Conservation (phyloP, 345 rosid species). For the Geranium rotundifolium region DNA sequence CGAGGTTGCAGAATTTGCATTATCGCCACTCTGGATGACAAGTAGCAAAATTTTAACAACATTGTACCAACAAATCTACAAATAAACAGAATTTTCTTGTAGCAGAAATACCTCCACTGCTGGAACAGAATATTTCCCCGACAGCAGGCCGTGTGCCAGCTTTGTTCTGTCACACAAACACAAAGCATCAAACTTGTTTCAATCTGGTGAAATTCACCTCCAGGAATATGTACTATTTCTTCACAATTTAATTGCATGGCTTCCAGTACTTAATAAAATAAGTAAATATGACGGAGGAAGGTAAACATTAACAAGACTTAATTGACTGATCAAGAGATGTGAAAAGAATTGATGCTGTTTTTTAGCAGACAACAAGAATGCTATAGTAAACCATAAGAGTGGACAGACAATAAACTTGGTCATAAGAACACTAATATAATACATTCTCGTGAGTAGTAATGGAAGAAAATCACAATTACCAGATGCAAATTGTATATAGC, state of each 20-base stretch:
- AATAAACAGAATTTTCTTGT: conserved; percentile 7
- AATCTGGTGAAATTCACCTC: too few relatives aligned
- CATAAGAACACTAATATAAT: neutral
- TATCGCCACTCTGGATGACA: conserved; percentile 36
- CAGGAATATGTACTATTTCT: too few relatives aligned
- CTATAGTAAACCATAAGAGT: neutral
- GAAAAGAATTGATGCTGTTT: neutral
- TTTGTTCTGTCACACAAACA: conserved; percentile 60
- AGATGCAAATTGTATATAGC: neutral
- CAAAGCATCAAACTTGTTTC: conserved; percentile 6
- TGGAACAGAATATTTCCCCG: conserved; percentile 86
- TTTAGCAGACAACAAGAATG: too few relatives aligned
- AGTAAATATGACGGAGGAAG: too few relatives aligned
- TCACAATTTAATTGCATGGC: too few relatives aligned
- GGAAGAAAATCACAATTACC: neutral
- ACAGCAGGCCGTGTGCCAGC: conserved; percentile 89
- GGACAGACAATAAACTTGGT: neutral
- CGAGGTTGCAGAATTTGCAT: conserved; percentile 19
- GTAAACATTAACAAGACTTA: too few relatives aligned
- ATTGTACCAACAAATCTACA: neutral
- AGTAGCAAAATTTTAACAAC: conserved; percentile 8
- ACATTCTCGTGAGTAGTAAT: neutral
- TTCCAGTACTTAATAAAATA: too few relatives aligned
- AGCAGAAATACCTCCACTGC: conserved; percentile 41
- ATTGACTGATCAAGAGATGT: neutral